These are phyloP conservation scores for Pythium biforme DNA, from an alignment of 352 stramenopile species.

Conservation along the genomic window DNA sequence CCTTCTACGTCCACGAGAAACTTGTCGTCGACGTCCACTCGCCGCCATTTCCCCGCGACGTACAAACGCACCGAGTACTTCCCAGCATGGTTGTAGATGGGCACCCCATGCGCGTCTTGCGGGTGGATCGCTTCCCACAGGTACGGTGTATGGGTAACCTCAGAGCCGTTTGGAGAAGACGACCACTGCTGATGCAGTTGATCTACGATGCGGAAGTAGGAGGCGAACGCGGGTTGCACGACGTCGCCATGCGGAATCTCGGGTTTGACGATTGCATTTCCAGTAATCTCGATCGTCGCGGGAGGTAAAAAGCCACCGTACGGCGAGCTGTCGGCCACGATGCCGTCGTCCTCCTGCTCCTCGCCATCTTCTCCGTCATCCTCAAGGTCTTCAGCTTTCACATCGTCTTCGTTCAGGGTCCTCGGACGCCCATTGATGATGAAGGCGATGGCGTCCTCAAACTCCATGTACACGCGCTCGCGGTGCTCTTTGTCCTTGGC, in stretches of 20 bases:
- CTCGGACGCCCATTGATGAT: constrained; percentile 69
- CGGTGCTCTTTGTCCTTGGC: constrained; percentile 43
- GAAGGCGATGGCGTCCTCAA: constrained; percentile 71
- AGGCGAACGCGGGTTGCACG: constrained; percentile 60
- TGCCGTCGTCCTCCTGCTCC: constrained; percentile 11
- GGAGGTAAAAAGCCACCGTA: constrained; percentile 52
- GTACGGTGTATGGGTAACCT: constrained; percentile 30
- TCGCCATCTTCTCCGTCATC: constrained; percentile 74
- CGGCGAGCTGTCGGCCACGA: constrained; percentile 41
- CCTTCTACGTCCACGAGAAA: constrained; percentile 52
- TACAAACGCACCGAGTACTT: constrained; percentile 79
- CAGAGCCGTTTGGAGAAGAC: not conserved
- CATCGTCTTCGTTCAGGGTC: constrained; percentile 50
- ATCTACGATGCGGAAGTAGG: constrained; percentile 68
- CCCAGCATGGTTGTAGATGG: constrained; percentile 64
- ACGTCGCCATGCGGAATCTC: constrained; percentile 61
- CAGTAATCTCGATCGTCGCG: constrained; percentile 49
- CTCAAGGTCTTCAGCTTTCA: constrained; percentile 63
- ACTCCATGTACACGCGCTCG: constrained; percentile 61
- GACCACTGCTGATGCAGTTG: constrained; percentile 37
- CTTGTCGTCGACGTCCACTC: constrained; percentile 69
- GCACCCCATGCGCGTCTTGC: constrained; percentile 44
- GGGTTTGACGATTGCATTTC: constrained; percentile 56
- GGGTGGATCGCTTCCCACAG: constrained; percentile 77
- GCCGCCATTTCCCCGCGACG: constrained; percentile 67